Evolutionary conservation across 345 rosid species (phyloP).

Genomic region (Dipteronia sinensis): DNA sequence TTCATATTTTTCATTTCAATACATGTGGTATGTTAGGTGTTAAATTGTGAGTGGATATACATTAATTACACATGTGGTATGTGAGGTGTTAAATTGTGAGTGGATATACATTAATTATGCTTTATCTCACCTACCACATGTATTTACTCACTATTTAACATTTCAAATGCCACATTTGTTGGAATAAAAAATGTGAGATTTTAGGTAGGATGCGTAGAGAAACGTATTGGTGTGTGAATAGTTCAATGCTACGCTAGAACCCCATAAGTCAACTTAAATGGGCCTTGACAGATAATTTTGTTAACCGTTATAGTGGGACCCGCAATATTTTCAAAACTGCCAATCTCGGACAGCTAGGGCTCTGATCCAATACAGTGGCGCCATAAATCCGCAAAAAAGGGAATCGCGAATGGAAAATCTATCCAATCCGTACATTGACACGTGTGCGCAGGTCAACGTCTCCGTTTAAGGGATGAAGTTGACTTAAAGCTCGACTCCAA

Average conservation of each 20-base stretch:
- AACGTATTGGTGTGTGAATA: background rate
- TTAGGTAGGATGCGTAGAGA: too few species aligned
- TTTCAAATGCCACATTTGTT: too few species aligned
- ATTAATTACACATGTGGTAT: too few species aligned
- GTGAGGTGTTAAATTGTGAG: too few species aligned
- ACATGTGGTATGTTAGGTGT: too few species aligned
- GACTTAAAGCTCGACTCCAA: slow-evolving; percentile 20
- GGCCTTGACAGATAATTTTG: background rate
- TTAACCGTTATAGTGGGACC: background rate
- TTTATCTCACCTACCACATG: too few species aligned
- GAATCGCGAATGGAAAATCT: background rate
- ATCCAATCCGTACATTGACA: slow-evolving; percentile 8
- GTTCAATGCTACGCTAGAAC: background rate
- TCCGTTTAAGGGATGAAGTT: background rate
- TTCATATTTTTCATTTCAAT: too few species aligned
- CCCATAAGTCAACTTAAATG: background rate
- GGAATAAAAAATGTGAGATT: too few species aligned
- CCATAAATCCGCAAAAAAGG: background rate
- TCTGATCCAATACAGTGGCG: background rate
- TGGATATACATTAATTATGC: too few species aligned
- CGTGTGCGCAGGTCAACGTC: slow-evolving; percentile 28
- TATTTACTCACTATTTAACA: too few species aligned
- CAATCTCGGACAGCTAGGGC: background rate
- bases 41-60: too few species aligned
- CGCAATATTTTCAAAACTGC: background rate